These are phyloP conservation scores for Circinella umbellata DNA, from an alignment of 371 early-diverging fungal species.

Conservation along the genomic window DNA sequence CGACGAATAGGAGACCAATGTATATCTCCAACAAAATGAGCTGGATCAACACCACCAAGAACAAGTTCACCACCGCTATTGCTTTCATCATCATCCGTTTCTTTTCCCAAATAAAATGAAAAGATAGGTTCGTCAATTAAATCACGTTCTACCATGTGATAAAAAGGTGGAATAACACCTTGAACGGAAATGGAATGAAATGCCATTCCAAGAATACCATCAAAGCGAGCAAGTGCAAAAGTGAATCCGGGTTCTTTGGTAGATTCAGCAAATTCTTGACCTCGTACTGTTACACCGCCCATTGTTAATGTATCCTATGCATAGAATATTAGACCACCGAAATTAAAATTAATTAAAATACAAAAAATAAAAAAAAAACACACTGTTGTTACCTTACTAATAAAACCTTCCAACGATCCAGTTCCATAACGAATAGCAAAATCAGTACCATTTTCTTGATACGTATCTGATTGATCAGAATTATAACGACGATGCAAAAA, in stretches of 20 bases:
- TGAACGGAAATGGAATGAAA: constrained; percentile 73
- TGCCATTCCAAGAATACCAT: constrained; percentile 84
- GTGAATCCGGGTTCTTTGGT: constrained; percentile 90
- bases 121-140: constrained; percentile 83
- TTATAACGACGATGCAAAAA: constrained; percentile 88
- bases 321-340: no score
- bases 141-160: constrained; percentile 79
- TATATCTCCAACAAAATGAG: constrained; percentile 73
- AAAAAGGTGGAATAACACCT: constrained; percentile 91
- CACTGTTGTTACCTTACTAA: constrained; percentile 58
- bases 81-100: constrained; percentile 31
- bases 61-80: constrained; percentile 82
- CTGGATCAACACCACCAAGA: constrained; percentile 79
- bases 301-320: constrained; percentile 78
- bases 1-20: constrained; percentile 81
- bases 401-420: constrained; percentile 91
- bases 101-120: constrained; percentile 77
- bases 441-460: constrained; percentile 84
- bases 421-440: constrained; percentile 92
- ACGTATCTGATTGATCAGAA: constrained; percentile 70
- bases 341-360: not conserved
- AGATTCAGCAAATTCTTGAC: constrained; percentile 89
- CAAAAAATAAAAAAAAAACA: not conserved
- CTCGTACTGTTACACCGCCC: constrained; percentile 67
- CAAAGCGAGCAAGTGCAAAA: constrained; percentile 88